Evolutionary conservation across 176 grass and related monocot species (phyloP).

Genomic region (Cenchrus purpureus): DNA sequence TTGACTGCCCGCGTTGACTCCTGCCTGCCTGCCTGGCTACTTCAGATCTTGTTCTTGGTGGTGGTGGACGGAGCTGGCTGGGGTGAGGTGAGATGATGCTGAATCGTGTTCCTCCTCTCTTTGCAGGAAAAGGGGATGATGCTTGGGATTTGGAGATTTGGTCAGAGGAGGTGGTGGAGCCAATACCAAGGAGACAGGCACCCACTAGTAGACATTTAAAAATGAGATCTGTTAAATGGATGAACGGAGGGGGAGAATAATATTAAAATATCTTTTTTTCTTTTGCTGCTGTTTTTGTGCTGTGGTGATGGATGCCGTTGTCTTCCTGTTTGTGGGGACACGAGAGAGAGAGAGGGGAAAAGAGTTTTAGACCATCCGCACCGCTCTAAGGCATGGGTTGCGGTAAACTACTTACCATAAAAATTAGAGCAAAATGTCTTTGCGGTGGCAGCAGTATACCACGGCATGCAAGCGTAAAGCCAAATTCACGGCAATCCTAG

Average conservation of each 20-base stretch:
- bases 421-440: too few species aligned
- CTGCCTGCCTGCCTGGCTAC: neutral
- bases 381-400: too few species aligned
- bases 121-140: slow-evolving; percentile 12
- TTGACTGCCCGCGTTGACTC: neutral
- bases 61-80: neutral
- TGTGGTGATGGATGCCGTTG: neutral
- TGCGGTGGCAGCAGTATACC: too few species aligned
- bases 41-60: slow-evolving; percentile 37
- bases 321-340: slow-evolving; percentile 21
- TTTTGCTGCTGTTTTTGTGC: neutral
- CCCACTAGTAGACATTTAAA: neutral
- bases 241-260: neutral
- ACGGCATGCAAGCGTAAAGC: too few species aligned
- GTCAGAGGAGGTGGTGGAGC: neutral
- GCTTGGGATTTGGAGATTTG: neutral
- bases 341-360: neutral
- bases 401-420: too few species aligned
- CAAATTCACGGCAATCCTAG: too few species aligned
- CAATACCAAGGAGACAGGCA: neutral
- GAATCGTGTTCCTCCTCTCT: slow-evolving; percentile 25
- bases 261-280: slow-evolving; percentile 2
- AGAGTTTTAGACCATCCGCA: neutral
- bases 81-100: neutral
- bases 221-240: neutral